Base-by-base conservation (phyloP, 2,329 filamentous ascomycete species). In the Raffaelea deltoideospora region DNA sequence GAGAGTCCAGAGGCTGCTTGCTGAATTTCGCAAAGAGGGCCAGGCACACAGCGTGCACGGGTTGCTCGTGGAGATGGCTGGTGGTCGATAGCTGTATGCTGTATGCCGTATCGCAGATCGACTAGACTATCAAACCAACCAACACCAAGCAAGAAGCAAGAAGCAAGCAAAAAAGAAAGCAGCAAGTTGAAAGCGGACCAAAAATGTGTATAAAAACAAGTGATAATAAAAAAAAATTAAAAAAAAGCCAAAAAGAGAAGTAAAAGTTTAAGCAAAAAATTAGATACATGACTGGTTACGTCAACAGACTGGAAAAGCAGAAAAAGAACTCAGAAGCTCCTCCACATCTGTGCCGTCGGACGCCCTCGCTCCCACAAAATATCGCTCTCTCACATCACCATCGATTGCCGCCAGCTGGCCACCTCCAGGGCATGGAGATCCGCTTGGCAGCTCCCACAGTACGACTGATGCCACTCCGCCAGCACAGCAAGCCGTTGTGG, bases 401-500 rank as follows among this genome's bases (percentile, higher is more conserved):
- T 33, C 7, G 41, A 40, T 34, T 34, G 22, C 15, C 37, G 35
- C 41, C 41, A 42, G 3, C 34, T 31, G 5, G 33, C 28, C 10
- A n/a, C 24, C 17, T 45, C 39, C 14, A 47, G 34, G 0, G 35
- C 50, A 34, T 50, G 48, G 41, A 55, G 57, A 46, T 75, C 70
- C 10, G 50, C 52, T 43, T 53, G 57, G 45, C 70, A 75, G 50
- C 70, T 74, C 22, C 67, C 64, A 39, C 70, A 75, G 45, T 75
- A 70, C 41, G 59, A 60, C 3, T 61, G 55, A 40, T 67, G 58
- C 69, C 70, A 75, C 34, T 53, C 48, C 44, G 54, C 53, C 40
- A 74, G 47, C 30, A 49, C 53, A 41, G 56, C 53, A 41, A 52
- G 50, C 41, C 52, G 49, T 37, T 56, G 47, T 28, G 44, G 42